Base-by-base conservation (phyloP, 768 basidiomycete genomes). In the Piloderma croceum region DNA sequence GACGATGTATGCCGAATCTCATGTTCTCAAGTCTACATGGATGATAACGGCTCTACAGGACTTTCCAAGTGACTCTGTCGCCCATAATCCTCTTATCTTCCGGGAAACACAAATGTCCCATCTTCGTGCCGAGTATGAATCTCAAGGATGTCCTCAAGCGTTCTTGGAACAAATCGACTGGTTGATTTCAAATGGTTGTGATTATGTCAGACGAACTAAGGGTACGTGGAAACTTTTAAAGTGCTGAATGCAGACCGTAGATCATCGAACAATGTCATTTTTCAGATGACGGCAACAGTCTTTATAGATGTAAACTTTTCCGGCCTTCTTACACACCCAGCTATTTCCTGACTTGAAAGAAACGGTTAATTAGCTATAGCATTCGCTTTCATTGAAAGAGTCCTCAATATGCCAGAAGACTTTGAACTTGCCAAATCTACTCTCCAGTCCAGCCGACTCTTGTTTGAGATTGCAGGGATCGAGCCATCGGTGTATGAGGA, bases 251-350 rank as follows among this genome's bases (percentile, higher is more conserved):
- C n/a, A 65, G 50, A 70, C 64, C 39, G 55, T 24, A 36, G 27
- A 36, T 31, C 27, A 31, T 19, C 18, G 17, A 19, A 6, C 22
- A 21, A 33, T 31, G 18, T 24, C 15, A 23, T 42, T 20, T 39
- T 31, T 44, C 32, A 79, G 89, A 91, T 21, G 91, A 88, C 50
- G 90, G 92, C 0, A 87, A 88, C 57, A 94, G 92, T 57, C 93
- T 93, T 61, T 96, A 93, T 59, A 73, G 91, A 71, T 83, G 88
- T 88, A 57, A 70, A 64, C 56, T 41, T 27, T n/a, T n/a, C n/a
- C n/a, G n/a, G 15, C 18, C 18, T 42, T 24, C 31, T 13, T 13
- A 20, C 34, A 25, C 24, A 13, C n/a, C 19, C 7, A 31, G 46
- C 25, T 34, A 17, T 39, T 25, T 34, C 31, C 24, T 32, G 31